phyloP scores from a whole-genome alignment of 768 basidiomycete species.

The Hygrophorus pudorinus region DNA sequence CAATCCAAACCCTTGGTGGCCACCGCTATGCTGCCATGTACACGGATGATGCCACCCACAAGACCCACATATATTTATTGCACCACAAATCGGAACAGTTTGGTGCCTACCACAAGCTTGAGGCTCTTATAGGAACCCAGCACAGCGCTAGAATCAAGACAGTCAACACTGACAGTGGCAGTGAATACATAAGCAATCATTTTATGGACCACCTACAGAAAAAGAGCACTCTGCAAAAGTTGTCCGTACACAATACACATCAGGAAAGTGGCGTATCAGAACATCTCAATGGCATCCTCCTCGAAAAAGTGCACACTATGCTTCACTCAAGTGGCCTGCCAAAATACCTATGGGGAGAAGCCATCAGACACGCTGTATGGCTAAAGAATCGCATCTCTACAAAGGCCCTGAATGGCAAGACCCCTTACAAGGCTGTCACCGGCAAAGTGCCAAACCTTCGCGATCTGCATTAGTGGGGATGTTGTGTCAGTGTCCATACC shows the following conservation, averaged over 20 bases:
- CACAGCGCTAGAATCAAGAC: background rate
- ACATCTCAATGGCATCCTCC: slow-evolving; percentile 25
- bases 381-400: slow-evolving; percentile 24
- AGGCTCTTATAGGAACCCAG: slow-evolving; percentile 8
- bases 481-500: slow-evolving; percentile 18
- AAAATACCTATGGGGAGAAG: slow-evolving; percentile 28
- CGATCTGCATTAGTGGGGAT: slow-evolving; percentile 17
- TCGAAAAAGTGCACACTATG: slow-evolving; percentile 24
- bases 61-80: slow-evolving; percentile 12
- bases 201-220: slow-evolving; percentile 4
- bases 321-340: slow-evolving; percentile 26
- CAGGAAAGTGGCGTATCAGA: slow-evolving; percentile 37
- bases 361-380: slow-evolving; percentile 23
- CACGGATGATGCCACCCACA: slow-evolving; percentile 23
- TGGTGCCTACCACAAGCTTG: slow-evolving; percentile 20
- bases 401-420: slow-evolving; percentile 12
- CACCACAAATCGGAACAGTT: slow-evolving; percentile 22
- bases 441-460: slow-evolving; percentile 14
- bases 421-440: slow-evolving; percentile 17
- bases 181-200: too few relatives aligned
- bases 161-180: too few relatives aligned
- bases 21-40: slow-evolving; percentile 27
- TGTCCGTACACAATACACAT: slow-evolving; percentile 31
- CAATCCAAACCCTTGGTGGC: slow-evolving; percentile 16
- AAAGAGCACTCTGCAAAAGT: slow-evolving; percentile 29